Percentiles rank a stretch among this genome's conserved stretches.
Evolutionary conservation across 768 basidiomycete species (phyloP).

Genomic region (Termitomyces sp.): DNA sequence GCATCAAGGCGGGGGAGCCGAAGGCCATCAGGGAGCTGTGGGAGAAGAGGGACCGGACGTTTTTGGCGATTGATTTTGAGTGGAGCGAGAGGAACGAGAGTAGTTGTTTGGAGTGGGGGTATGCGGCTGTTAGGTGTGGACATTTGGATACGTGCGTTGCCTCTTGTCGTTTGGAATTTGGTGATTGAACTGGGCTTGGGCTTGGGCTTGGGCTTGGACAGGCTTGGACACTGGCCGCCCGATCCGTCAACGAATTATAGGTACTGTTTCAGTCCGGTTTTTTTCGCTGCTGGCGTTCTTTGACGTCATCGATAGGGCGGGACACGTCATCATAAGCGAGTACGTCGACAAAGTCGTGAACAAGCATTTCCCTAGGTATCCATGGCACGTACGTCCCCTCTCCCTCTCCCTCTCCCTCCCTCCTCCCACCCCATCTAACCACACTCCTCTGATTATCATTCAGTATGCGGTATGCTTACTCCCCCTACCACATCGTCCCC

Average conservation of each 20-base stretch:
- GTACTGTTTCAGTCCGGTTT: conserved; percentile 31
- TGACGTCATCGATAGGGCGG: conserved; percentile 40
- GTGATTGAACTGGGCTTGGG: no score
- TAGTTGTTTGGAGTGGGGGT: conserved; percentile 77
- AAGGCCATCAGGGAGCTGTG: conserved; percentile 65
- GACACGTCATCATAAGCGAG: conserved; percentile 74
- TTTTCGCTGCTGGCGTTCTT: no score
- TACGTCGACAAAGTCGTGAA: conserved; percentile 65
- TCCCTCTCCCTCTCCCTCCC: no score
- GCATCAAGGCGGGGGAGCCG: conserved; percentile 66
- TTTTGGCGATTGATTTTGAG: conserved; percentile 73
- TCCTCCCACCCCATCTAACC: background rate
- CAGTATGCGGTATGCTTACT: conserved; percentile 63
- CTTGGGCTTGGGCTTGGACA: no score
- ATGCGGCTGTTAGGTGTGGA: conserved; percentile 74
- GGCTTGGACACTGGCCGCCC: conserved; percentile 76
- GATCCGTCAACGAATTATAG: conserved; percentile 74
- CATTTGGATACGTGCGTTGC: conserved; percentile 64
- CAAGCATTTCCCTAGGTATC: conserved; percentile 60
- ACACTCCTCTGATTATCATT: background rate
- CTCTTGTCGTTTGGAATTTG: no score
- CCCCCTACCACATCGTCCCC: conserved; percentile 5
- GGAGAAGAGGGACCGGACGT: conserved; percentile 70
- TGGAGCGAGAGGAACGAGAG: conserved; percentile 72
- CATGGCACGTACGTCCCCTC: conserved; percentile 63